These are phyloP conservation scores for Russula lepida DNA, from an alignment of 768 basidiomycete species.

Conservation along the genomic window DNA sequence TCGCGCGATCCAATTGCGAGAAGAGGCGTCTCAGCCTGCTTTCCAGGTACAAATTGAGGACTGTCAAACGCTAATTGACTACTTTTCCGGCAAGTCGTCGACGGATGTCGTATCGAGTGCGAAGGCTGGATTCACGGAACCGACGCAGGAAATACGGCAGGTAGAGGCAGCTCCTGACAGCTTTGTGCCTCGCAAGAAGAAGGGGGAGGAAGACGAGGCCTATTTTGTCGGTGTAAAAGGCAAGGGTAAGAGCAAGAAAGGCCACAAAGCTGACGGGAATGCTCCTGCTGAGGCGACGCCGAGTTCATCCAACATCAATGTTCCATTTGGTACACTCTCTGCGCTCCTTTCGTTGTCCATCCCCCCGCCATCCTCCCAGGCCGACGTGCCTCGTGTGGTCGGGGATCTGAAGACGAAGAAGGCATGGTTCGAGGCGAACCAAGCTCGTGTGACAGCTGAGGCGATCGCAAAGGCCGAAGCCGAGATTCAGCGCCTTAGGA, in stretches of 20 bases:
- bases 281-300: conserved; percentile 32
- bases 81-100: conserved; percentile 59
- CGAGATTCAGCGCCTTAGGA: conserved; percentile 58
- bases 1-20: conserved; percentile 68
- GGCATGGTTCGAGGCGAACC: conserved; percentile 91
- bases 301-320: conserved; percentile 45
- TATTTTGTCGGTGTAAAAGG: conserved; percentile 63
- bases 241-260: conserved; percentile 62
- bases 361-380: conserved; percentile 69
- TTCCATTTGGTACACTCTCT: conserved; percentile 78
- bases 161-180: conserved; percentile 70
- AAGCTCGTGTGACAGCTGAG: conserved; percentile 67
- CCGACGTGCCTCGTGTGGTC: conserved; percentile 75
- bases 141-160: conserved; percentile 76
- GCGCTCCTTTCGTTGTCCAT: conserved; percentile 86
- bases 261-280: conserved; percentile 27
- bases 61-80: conserved; percentile 87
- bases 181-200: conserved; percentile 79
- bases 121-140: conserved; percentile 49
- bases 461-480: conserved; percentile 75
- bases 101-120: conserved; percentile 38
- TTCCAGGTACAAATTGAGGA: conserved; percentile 93
- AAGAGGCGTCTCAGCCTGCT: conserved; percentile 86
- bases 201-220: conserved; percentile 74
- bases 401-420: conserved; percentile 92